phyloP scores from a whole-genome alignment of 345 rosid genomes.

The Arabis alpina region DNA sequence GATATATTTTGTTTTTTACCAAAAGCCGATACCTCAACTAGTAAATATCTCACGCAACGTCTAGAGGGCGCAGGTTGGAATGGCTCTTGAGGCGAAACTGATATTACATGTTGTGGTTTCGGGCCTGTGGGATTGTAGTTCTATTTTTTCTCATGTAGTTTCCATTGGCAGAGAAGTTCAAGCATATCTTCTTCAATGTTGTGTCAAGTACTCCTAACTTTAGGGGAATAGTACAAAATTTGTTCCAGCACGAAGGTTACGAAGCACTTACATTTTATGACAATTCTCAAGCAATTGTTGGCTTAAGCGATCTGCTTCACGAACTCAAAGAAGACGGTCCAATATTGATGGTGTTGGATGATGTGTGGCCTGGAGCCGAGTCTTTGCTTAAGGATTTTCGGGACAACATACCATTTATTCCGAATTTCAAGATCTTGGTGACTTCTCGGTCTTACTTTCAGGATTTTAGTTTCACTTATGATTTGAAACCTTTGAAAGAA shows the following conservation, averaged over 20 bases:
- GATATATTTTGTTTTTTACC: background rate
- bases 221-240: conserved; percentile 41
- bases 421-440: conserved; percentile 59
- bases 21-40: too few relatives aligned
- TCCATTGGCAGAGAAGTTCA: conserved; percentile 51
- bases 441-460: conserved; percentile 61
- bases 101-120: too few relatives aligned
- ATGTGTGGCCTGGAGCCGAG: conserved; percentile 62
- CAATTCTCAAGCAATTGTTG: conserved; percentile 41
- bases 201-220: conserved; percentile 53
- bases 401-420: conserved; percentile 1
- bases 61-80: too few relatives aligned
- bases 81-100: too few relatives aligned
- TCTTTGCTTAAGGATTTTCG: conserved; percentile 41
- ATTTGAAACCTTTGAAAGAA: conserved; percentile 45
- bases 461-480: conserved; percentile 38
- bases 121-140: background rate
- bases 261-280: conserved; percentile 25
- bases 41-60: too few relatives aligned
- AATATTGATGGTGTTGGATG: conserved; percentile 69
- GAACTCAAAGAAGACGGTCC: conserved; percentile 26
- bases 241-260: conserved; percentile 39
- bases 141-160: conserved; percentile 25
- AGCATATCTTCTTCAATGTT: conserved; percentile 53
- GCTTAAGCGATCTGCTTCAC: conserved; percentile 38